Percentiles rank a stretch among this genome's conserved stretches.
These are phyloP conservation scores for Mortierella sp. DNA, from an alignment of 371 early-diverging fungal genomes.

Conservation along the genomic window DNA sequence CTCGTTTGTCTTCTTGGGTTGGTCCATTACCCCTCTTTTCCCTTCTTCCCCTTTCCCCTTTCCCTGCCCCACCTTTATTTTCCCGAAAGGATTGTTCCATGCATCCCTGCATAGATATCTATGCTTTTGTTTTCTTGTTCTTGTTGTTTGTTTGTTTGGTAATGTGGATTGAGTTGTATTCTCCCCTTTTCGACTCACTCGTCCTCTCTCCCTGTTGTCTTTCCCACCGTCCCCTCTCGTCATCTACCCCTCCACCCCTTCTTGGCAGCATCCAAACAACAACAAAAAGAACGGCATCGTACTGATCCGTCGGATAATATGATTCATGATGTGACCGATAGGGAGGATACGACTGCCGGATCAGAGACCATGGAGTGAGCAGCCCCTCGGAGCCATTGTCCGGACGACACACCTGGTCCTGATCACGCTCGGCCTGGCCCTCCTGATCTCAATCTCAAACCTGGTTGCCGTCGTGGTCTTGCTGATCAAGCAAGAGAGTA, in stretches of 20 bases:
- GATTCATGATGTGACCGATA: not conserved
- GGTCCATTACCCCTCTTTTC: not conserved
- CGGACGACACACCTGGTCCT: constrained; percentile 22
- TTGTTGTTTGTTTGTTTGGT: not conserved
- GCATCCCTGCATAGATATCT: constrained; percentile 30
- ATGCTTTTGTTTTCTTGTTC: constrained; percentile 4
- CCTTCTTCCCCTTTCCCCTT: not conserved
- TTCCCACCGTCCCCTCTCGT: not conserved
- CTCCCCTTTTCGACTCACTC: not conserved
- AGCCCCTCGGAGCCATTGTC: constrained; percentile 14
- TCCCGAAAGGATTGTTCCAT: constrained; percentile 26
- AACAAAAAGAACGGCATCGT: too few species aligned
- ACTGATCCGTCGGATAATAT: not conserved
- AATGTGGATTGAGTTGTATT: not conserved
- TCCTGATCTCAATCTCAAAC: constrained; percentile 39
- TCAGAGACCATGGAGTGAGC: constrained; percentile 33
- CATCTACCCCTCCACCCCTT: not conserved
- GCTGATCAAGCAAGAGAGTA: constrained; percentile 27
- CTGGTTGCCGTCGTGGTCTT: constrained; percentile 23
- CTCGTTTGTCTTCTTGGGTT: not conserved
- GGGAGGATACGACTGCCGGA: constrained; percentile 41
- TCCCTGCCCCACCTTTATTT: not conserved
- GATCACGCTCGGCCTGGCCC: constrained; percentile 23
- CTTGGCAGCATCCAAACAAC: too few species aligned
- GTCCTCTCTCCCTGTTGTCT: not conserved